A percentile compares a stretch with the other conserved stretches of the same genome.
These are phyloP conservation scores for Hericium rajendrae DNA, from an alignment of 768 basidiomycete genomes.

Conservation along the genomic window DNA sequence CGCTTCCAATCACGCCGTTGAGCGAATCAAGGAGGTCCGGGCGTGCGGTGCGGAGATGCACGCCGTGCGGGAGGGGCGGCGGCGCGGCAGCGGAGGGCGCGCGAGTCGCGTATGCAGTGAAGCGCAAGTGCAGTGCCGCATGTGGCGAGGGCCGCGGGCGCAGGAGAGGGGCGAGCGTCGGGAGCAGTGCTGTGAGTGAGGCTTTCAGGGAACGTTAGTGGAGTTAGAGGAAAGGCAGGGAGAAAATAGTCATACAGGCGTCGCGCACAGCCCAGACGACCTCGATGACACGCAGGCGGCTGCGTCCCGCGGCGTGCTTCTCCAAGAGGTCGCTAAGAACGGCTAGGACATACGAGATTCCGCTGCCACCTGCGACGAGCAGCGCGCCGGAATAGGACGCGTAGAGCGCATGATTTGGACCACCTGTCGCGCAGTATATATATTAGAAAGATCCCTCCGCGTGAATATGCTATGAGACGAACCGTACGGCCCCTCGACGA, in stretches of 20 bases:
- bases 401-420: constrained; percentile 36
- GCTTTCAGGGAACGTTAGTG: constrained; percentile 17
- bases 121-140: constrained; percentile 24
- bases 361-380: constrained; percentile 51
- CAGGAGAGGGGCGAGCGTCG: constrained; percentile 28
- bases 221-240: constrained; percentile 8
- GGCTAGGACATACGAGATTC: constrained; percentile 46
- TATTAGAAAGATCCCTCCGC: constrained; percentile 5
- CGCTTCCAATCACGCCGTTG: constrained; percentile 16
- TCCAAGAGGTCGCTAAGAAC: constrained; percentile 45
- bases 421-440: constrained; percentile 19
- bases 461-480: constrained; percentile 9
- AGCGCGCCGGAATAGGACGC: constrained; percentile 42
- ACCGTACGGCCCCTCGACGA: constrained; percentile 51
- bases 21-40: constrained; percentile 15
- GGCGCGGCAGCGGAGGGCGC: constrained; percentile 16
- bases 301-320: constrained; percentile 23
- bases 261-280: constrained; percentile 46
- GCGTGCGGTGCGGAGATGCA: constrained; percentile 17
- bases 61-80: constrained; percentile 19
- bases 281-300: constrained; percentile 35
- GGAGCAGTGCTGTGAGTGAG: constrained; percentile 29
- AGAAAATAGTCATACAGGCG: constrained; percentile 25
- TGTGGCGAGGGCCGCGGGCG: constrained; percentile 19
- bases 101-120: constrained; percentile 38